Evolutionary conservation across 176 grass and related monocot species (phyloP), one percentile per base, ranked within the genome.

Genomic region (Thalia dealbata): DNA sequence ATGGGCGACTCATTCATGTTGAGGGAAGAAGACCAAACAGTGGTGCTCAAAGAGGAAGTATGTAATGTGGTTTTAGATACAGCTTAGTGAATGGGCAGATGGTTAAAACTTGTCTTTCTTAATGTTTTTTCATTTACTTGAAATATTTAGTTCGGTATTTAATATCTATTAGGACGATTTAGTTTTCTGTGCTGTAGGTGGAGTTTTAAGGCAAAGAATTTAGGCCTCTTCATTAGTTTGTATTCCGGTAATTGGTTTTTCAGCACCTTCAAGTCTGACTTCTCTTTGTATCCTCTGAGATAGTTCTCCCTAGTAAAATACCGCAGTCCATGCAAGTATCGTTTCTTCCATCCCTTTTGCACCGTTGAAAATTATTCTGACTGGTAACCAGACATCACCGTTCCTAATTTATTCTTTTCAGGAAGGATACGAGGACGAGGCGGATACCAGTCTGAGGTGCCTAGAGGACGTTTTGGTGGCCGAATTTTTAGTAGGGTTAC

Each of bases 1-100:
- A 96, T 84, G 91, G 91, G 7, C 79, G 88, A 72, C 48, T 46
- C 29, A 74, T 91, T 82, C 73, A 86, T 80, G 76, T 96, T 75
- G 86, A 91, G 66, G 91, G 83, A 83, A 88, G 81, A 70, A 96
- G 86, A 85, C 71, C 80, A 78, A 79, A 52, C 70, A 74, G 71
- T 46, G 76, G 86, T 74, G 38, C 80, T 70, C 81, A 84, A 73
- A 83, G 81, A 3, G 81, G 83, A 79, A 86, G 91, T 96, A 86
- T 88, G 83, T 88, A 41, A 82, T 81, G 2, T 65, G 62, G 15
- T 65, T 30, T 2, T 15, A 35, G 62, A 27, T 65, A 65, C 45
- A 48, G 11, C 11, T n/a, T 58, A n/a, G 16, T 8, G 7, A 58
- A 58, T 58, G 4, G 56, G 1, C 18, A 23, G 19, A 60, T 60